phyloP scores from a whole-genome alignment of 2,329 filamentous ascomycete genomes.

The Hypomyces perniciosus region DNA sequence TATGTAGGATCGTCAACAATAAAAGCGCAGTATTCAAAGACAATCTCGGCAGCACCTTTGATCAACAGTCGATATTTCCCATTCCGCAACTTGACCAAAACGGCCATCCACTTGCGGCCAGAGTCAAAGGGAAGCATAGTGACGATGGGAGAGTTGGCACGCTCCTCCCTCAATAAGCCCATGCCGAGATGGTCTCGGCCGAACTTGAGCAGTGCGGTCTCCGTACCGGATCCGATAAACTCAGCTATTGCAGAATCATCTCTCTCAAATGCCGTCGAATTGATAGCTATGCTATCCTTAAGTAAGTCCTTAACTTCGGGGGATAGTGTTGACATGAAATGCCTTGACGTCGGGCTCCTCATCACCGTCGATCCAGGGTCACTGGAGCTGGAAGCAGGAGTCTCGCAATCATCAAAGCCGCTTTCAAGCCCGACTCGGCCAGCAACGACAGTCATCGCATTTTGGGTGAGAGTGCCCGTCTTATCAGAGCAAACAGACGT shows the following conservation, averaged over 20 bases:
- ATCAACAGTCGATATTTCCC: constrained; percentile 46
- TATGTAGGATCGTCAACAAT: constrained; percentile 40
- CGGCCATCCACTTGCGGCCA: constrained; percentile 50
- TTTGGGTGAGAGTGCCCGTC: constrained; percentile 59
- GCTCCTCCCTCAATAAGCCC: constrained; percentile 38
- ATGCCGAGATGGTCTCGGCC: constrained; percentile 45
- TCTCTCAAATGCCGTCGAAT: constrained; percentile 50
- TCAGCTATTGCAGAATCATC: constrained; percentile 28
- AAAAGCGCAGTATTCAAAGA: constrained; percentile 39
- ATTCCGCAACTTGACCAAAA: constrained; percentile 41
- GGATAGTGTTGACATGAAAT: constrained; percentile 26
- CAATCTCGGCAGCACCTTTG: constrained; percentile 53
- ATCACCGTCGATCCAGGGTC: constrained; percentile 9
- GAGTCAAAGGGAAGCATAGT: constrained; percentile 51
- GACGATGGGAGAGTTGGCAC: constrained; percentile 38
- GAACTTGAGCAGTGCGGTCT: constrained; percentile 47
- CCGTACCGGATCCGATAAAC: constrained; percentile 51
- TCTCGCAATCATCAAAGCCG: constrained; percentile 31
- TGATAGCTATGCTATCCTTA: constrained; percentile 37
- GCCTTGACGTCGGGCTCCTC: constrained; percentile 23
- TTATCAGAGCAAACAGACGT: constrained; percentile 62
- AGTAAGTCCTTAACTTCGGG: constrained; percentile 31
- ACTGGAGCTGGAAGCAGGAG: constrained; percentile 11
- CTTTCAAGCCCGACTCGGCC: constrained; percentile 44
- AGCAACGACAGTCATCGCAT: constrained; percentile 56